Percentiles rank a stretch among this genome's conserved stretches.
Conservation (phyloP, 2,329 filamentous ascomycete species). For the Fusarium graminum region DNA sequence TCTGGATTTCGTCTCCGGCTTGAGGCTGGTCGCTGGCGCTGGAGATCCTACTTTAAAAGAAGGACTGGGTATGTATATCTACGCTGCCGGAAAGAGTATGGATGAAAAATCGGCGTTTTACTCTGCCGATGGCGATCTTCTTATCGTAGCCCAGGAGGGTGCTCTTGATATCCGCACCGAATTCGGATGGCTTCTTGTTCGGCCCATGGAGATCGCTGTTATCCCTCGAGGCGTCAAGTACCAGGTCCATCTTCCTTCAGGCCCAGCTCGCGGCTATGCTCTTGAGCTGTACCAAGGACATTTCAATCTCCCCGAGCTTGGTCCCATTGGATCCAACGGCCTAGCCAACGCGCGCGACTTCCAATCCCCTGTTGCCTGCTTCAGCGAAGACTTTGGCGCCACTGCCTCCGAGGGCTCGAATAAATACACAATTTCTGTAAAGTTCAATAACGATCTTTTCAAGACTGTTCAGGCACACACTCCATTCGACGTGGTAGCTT, state of each 20-base stretch:
- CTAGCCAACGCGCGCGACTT: conserved; percentile 84
- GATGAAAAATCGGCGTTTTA: conserved; percentile 80
- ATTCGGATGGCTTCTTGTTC: conserved; percentile 78
- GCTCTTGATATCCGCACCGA: conserved; percentile 82
- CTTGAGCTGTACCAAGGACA: conserved; percentile 81
- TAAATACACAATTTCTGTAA: conserved; percentile 67
- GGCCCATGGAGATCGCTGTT: conserved; percentile 82
- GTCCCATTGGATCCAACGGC: conserved; percentile 79
- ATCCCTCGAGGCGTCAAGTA: conserved; percentile 82
- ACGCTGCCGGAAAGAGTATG: conserved; percentile 85
- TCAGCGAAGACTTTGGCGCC: conserved; percentile 69
- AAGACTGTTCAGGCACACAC: conserved; percentile 74
- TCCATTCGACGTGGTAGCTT: conserved; percentile 83
- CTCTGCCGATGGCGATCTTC: conserved; percentile 83
- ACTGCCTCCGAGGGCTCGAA: conserved; percentile 55
- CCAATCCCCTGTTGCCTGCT: conserved; percentile 76
- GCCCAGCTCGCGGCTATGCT: conserved; percentile 78
- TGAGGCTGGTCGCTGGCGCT: conserved; percentile 81
- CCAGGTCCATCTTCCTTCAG: conserved; percentile 73
- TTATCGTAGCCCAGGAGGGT: conserved; percentile 82
- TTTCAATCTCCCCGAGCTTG: conserved; percentile 78
- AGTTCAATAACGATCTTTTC: conserved; percentile 78
- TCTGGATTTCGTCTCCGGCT: conserved; percentile 66
- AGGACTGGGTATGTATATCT: conserved; percentile 84
- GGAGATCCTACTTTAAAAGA: conserved; percentile 84